Percentiles rank a stretch among this genome's conserved stretches.
phyloP scores from a whole-genome alignment of 2,329 filamentous ascomycete species.

The Didymella pomorum region DNA sequence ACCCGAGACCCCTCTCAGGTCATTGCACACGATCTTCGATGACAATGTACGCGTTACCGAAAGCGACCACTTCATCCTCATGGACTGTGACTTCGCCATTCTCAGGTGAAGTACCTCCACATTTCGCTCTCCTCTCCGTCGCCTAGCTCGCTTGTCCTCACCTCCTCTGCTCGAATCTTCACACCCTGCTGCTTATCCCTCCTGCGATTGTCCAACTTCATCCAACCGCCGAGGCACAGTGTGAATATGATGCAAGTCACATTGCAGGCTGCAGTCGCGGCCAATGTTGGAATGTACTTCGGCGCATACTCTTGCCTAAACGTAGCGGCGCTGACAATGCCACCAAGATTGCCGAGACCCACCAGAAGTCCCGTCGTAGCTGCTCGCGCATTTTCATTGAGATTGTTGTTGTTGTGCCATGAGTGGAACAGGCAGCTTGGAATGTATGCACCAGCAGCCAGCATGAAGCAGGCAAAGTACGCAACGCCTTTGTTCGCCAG shows the following conservation, averaged over 20 bases:
- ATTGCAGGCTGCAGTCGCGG: constrained; percentile 55
- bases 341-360: constrained; percentile 59
- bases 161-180: constrained; percentile 48
- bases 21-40: background rate
- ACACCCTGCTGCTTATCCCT: constrained; percentile 52
- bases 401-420: constrained; percentile 64
- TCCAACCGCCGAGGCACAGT: constrained; percentile 54
- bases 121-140: constrained; percentile 51
- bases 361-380: constrained; percentile 59
- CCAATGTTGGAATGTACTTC: constrained; percentile 58
- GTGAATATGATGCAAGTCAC: constrained; percentile 53
- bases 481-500: constrained; percentile 54
- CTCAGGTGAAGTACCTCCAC: constrained; percentile 50
- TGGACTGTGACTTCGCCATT: background rate
- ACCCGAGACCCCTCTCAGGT: background rate
- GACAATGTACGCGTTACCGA: background rate
- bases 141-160: constrained; percentile 51
- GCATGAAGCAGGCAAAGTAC: constrained; percentile 61
- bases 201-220: constrained; percentile 55
- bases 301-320: constrained; percentile 60
- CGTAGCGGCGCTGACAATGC: constrained; percentile 56
- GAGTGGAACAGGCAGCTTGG: constrained; percentile 58
- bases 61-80: background rate
- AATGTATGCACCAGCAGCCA: constrained; percentile 58
- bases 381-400: constrained; percentile 59